Base-by-base conservation (phyloP, 495 filamentous ascomycete genomes). In the Trichodelitschia bisporula region DNA sequence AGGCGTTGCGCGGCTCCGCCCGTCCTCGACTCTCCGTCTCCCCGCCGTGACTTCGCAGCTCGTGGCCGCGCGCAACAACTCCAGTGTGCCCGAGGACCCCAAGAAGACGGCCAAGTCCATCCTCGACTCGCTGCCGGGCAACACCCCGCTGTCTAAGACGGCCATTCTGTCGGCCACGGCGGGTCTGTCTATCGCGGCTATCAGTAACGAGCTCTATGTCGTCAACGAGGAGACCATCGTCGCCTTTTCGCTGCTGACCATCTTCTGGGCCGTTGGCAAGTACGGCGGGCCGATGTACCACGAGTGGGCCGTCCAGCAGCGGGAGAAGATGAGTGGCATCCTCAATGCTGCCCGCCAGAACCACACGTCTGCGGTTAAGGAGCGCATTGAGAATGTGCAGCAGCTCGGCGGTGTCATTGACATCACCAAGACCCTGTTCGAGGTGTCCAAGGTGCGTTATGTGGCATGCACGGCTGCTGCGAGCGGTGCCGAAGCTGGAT, bases 181-280 rank as follows among this genome's bases (percentile, higher is more conserved):
- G 49, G 83, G 79, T 59, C 48, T 83, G 38, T 80, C 77, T 41
- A 64, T 91, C 45, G 86, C 82, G 47, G 89, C 86, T 46, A 82
- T 99, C 59, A 84, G 75, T 72, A 99, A 91, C 58, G 89, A 99
- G 62, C 73, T 95, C 61, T 99, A 93, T 55, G 78, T 99, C 51
- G 62, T 99, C 54, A 99, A 95, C 59, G 84, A 95, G 62, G 89
- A 99, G 62, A 66, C 82, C 35, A 70, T 99, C 44, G 75, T 89
- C 43, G 74, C 76, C 32, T 62, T 99, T 58, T 78, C 69, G 50
- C 58, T 93, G 36, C 59, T 95, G 44, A 79, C 69, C 45, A 72
- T 93, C 37, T 93, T 89, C 69, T 74, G 57, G 44, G 79, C 69
- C 31, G 62, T 91, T 41, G 78, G 66, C 51, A 80, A 89, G 56